phyloP scores from a whole-genome alignment of 2,329 filamentous ascomycete genomes.

The Sclerotinia borealis region DNA sequence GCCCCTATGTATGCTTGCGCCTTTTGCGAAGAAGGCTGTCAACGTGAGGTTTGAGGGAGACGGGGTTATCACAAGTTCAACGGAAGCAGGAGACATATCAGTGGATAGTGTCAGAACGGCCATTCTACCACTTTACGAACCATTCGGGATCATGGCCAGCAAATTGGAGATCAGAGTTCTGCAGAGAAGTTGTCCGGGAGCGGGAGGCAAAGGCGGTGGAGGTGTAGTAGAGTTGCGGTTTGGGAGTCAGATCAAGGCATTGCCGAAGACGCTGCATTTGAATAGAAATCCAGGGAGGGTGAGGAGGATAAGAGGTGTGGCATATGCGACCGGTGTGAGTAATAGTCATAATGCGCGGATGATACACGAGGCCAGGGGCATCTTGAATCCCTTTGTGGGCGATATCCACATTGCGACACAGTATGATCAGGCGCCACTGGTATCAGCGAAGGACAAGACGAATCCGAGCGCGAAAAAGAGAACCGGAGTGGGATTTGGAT shows the following conservation, averaged over 20 bases:
- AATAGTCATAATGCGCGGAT: constrained; percentile 91
- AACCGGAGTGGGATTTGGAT: constrained; percentile 83
- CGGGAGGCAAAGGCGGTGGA: constrained; percentile 71
- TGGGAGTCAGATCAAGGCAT: constrained; percentile 74
- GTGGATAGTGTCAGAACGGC: constrained; percentile 92
- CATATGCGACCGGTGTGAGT: constrained; percentile 86
- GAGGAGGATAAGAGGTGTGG: constrained; percentile 84
- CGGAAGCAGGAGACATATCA: constrained; percentile 77
- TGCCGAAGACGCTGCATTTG: constrained; percentile 91
- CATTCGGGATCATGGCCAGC: constrained; percentile 75
- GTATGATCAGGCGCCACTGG: constrained; percentile 62
- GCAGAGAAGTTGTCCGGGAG: constrained; percentile 69
- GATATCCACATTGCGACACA: constrained; percentile 87
- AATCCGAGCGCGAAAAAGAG: constrained; percentile 54
- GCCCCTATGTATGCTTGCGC: constrained; percentile 81
- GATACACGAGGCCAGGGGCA: constrained; percentile 82
- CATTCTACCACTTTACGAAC: constrained; percentile 80
- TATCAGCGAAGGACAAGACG: constrained; percentile 46
- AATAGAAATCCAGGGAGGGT: constrained; percentile 75
- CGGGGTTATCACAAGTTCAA: constrained; percentile 86
- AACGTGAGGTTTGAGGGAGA: constrained; percentile 86
- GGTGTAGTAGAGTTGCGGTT: constrained; percentile 93
- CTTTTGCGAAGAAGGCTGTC: constrained; percentile 86
- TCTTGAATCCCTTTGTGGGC: constrained; percentile 77
- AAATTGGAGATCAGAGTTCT: constrained; percentile 83